phyloP scores from a whole-genome alignment of 371 early-diverging fungal species.

The Mucor irregularis region DNA sequence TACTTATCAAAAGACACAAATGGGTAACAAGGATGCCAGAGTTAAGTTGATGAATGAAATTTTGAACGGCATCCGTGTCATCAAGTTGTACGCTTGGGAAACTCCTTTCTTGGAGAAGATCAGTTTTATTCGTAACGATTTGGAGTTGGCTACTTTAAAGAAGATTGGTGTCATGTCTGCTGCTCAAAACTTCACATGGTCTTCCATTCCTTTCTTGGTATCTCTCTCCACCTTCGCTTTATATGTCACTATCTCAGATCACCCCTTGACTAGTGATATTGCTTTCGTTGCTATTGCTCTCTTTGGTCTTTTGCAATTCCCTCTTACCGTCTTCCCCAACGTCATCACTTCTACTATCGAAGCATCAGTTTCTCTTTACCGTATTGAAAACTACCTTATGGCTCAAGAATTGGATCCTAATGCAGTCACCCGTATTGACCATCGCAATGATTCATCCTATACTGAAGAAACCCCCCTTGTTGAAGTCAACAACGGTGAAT shows the following conservation, averaged over 20 bases:
- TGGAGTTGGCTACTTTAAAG: slow-evolving; percentile 76
- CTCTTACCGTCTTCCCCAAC: slow-evolving; percentile 70
- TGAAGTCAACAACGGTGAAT: slow-evolving; percentile 36
- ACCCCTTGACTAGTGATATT: slow-evolving; percentile 70
- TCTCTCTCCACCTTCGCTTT: slow-evolving; percentile 83
- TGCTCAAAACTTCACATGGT: slow-evolving; percentile 65
- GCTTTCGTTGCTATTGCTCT: slow-evolving; percentile 90
- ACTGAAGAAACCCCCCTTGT: slow-evolving; percentile 38
- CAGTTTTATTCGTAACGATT: slow-evolving; percentile 71
- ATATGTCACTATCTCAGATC: slow-evolving; percentile 61
- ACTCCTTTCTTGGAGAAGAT: slow-evolving; percentile 58
- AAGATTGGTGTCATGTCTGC: slow-evolving; percentile 70
- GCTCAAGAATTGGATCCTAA: slow-evolving; percentile 75
- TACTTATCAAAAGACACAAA: slow-evolving; percentile 77
- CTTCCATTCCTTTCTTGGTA: slow-evolving; percentile 87
- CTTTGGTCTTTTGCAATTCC: slow-evolving; percentile 94
- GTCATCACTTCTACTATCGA: slow-evolving; percentile 74
- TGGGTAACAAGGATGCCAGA: slow-evolving; percentile 89
- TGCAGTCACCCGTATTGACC: slow-evolving; percentile 56
- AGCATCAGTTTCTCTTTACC: slow-evolving; percentile 79
- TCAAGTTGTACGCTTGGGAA: slow-evolving; percentile 89
- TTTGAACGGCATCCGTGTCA: slow-evolving; percentile 90
- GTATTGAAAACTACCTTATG: slow-evolving; percentile 77
- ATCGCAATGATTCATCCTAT: slow-evolving; percentile 29
- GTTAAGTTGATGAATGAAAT: slow-evolving; percentile 93